Percentiles rank a stretch among this genome's conserved stretches.
These are phyloP conservation scores for Lichtheimia corymbifera DNA, from an alignment of 371 early-diverging fungal species.

Conservation along the genomic window DNA sequence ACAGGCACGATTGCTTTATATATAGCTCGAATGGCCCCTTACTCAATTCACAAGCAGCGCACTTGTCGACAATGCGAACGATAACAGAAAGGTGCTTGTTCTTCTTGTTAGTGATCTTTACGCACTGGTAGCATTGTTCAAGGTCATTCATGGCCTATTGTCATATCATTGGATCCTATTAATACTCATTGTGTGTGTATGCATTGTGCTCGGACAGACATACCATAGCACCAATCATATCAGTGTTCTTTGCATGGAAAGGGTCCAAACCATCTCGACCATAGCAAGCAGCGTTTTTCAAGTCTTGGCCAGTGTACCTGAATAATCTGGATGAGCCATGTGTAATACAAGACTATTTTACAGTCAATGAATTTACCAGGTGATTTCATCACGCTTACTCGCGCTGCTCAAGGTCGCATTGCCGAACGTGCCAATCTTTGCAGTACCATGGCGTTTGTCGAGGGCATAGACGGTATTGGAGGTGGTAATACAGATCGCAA, in stretches of 20 bases:
- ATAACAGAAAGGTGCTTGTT: conserved; percentile 34
- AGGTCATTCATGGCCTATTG: conserved; percentile 48
- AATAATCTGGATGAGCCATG: background rate
- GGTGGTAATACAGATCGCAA: conserved; percentile 6
- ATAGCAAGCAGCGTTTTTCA: conserved; percentile 55
- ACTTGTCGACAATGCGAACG: conserved; percentile 51
- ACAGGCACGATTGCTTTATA: too few relatives aligned
- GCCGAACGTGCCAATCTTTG: conserved; percentile 31
- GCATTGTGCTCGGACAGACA: background rate
- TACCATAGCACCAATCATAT: conserved; percentile 56
- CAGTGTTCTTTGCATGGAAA: conserved; percentile 38
- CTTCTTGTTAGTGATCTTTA: conserved; percentile 48
- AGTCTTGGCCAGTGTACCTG: conserved; percentile 50
- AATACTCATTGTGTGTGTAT: background rate
- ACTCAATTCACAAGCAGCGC: conserved; percentile 46
- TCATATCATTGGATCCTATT: background rate
- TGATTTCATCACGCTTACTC: conserved; percentile 44
- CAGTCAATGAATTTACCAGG: conserved; percentile 30
- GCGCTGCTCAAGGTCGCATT: conserved; percentile 24
- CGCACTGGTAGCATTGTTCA: conserved; percentile 53
- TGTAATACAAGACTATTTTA: background rate
- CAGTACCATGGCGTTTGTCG: conserved; percentile 34
- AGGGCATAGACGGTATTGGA: background rate
- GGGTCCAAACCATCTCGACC: conserved; percentile 44
- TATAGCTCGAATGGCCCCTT: conserved; percentile 9